Evolutionary conservation across 2,329 filamentous ascomycete species (phyloP), one percentile per base, ranked within the genome.

Genomic region (Xylaria polymorpha): DNA sequence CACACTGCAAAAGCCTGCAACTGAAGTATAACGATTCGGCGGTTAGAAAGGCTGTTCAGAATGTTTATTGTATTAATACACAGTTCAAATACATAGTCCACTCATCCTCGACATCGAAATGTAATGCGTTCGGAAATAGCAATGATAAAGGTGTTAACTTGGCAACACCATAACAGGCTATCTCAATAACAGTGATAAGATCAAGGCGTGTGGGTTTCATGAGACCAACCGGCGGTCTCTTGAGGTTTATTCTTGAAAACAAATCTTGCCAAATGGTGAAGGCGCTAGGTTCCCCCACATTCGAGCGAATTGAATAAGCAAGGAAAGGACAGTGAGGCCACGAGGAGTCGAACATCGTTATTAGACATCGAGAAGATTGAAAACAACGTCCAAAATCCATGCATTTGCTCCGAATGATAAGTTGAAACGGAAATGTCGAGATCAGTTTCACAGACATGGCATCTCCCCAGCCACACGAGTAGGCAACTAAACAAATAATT

Each of bases 21-120:
- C 25, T 18, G 14, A 46, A 66, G 46, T 14, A 56, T 10, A 6
- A 22, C 39, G 6, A 53, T 18, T 6, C n/a, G 15, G 1, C 25
- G 12, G 20, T 18, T 12, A 41, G 25, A 44, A 22, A 25, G 4
- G n/a, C 32, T 18, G 25, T 22, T 20, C 25, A 35, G 18, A 20
- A 37, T 59, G 22, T 9, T 41, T 10, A 37, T 29, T 57, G 15
- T 53, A 41, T 43, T 6, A 44, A 41, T 55, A 69, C 59, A 69
- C 29, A 10, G 15, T 39, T 59, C 55, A 53, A 15, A 51, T 51
- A 67, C 58, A 48, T 9, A 25, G 22, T 12, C 22, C 12, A 22
- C 15, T 48, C 46, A n/a, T 4, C 46, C 8, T 29, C 22, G 32
- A 53, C 18, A 41, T 9, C n/a, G n/a, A 44, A 15, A 32, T 6